Conservation (phyloP, 805 yeast species). For the Wickerhamomyces silvicola region DNA sequence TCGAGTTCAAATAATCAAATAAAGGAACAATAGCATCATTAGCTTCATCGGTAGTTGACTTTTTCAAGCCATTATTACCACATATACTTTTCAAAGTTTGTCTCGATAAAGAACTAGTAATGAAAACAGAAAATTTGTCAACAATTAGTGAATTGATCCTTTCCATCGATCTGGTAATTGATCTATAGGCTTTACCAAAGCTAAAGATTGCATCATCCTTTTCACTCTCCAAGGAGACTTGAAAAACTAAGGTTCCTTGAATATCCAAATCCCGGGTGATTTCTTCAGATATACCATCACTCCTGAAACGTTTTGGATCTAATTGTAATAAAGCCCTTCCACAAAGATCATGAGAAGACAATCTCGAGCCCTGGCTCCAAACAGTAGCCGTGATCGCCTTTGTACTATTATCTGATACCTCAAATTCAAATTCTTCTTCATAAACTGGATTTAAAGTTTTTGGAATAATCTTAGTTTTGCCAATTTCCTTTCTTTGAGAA, state of each 20-base stretch:
- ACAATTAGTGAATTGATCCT: slow-evolving; percentile 65
- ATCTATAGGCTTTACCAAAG: slow-evolving; percentile 68
- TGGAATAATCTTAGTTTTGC: slow-evolving; percentile 60
- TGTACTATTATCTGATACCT: slow-evolving; percentile 32
- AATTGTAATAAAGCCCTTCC: slow-evolving; percentile 58
- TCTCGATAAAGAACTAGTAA: slow-evolving; percentile 51
- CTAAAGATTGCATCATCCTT: slow-evolving; percentile 74
- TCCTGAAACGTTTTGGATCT: slow-evolving; percentile 56
- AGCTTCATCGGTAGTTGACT: slow-evolving; percentile 40
- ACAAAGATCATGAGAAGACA: slow-evolving; percentile 53
- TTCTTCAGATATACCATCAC: slow-evolving; percentile 64
- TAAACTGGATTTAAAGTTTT: slow-evolving; percentile 68
- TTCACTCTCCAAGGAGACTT: slow-evolving; percentile 74
- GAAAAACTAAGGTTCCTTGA: slow-evolving; percentile 61
- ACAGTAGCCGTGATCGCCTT: slow-evolving; percentile 51
- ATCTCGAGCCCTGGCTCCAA: slow-evolving; percentile 55
- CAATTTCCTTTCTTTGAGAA: slow-evolving; percentile 45
- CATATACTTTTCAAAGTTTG: slow-evolving; percentile 50
- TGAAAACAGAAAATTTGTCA: slow-evolving; percentile 61
- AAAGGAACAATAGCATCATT: slow-evolving; percentile 67
- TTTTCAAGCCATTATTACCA: slow-evolving; percentile 39
- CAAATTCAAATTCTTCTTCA: slow-evolving; percentile 78
- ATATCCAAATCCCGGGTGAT: slow-evolving; percentile 49
- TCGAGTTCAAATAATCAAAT: slow-evolving; percentile 66
- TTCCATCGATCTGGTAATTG: slow-evolving; percentile 57